These are phyloP conservation scores for Setomelanomma holmii DNA, from an alignment of 2,329 filamentous ascomycete species.

Conservation along the genomic window DNA sequence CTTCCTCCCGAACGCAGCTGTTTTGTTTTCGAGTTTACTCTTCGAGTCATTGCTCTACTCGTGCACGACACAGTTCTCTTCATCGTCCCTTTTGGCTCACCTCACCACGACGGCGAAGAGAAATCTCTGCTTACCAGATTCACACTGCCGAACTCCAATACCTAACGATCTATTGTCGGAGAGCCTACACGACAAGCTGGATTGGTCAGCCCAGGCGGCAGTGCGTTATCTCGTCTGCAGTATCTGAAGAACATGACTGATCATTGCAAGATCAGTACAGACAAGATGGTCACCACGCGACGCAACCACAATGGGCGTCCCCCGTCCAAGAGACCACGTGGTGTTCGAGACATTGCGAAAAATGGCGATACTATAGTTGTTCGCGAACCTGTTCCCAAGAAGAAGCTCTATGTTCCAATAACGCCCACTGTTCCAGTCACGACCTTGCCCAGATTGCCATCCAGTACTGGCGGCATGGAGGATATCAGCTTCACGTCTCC, in stretches of 20 bases:
- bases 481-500: constrained; percentile 22
- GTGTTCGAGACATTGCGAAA: not conserved
- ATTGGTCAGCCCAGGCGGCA: no score
- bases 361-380: not conserved
- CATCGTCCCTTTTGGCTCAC: not conserved
- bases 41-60: not conserved
- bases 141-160: no score
- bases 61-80: not conserved
- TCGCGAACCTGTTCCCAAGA: not conserved
- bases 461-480: constrained; percentile 3
- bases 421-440: not conserved
- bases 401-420: not conserved
- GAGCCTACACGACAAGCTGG: no score
- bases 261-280: not conserved
- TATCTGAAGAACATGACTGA: not conserved
- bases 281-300: not conserved
- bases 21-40: not conserved
- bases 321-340: not conserved
- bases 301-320: no score
- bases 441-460: not conserved
- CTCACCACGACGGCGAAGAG: not conserved
- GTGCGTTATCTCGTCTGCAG: no score
- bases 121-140: not conserved
- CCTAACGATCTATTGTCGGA: no score
- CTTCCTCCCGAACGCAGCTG: constrained; percentile 22